phyloP scores from a whole-genome alignment of 2,329 filamentous ascomycete species.

The Rhynchosporium secalis region DNA sequence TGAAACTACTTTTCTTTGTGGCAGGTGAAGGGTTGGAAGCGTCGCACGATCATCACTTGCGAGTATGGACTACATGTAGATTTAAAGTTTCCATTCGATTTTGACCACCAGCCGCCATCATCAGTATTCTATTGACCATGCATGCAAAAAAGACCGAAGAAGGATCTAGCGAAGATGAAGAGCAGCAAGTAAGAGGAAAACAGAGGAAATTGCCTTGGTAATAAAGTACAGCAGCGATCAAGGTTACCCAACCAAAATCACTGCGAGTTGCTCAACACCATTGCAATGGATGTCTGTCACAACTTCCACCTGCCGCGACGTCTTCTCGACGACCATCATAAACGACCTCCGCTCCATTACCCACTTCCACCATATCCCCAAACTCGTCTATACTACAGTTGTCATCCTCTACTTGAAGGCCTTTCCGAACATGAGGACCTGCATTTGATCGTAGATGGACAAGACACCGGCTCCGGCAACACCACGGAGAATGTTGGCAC shows the following conservation, averaged over 20 bases:
- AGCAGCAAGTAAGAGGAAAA: constrained; percentile 38
- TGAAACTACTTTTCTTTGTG: too few relatives aligned
- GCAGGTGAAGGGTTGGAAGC: neutral
- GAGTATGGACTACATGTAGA: constrained; percentile 2
- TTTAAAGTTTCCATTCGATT: constrained; percentile 25
- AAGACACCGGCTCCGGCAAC: constrained; percentile 99
- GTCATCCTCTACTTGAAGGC: constrained; percentile 72
- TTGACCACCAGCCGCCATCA: constrained; percentile 18
- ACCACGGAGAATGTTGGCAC: constrained; percentile 99
- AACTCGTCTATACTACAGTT: constrained; percentile 35
- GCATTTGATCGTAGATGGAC: constrained; percentile 99
- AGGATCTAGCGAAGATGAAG: constrained; percentile 32
- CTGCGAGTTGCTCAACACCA: constrained; percentile 42
- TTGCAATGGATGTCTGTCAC: constrained; percentile 39
- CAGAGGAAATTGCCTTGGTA: constrained; percentile 42
- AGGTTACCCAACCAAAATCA: constrained; percentile 31
- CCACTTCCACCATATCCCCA: constrained; percentile 21
- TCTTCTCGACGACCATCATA: constrained; percentile 25
- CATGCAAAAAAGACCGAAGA: constrained; percentile 26
- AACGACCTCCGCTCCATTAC: constrained; percentile 30
- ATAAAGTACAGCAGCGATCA: constrained; percentile 43
- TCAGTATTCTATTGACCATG: constrained; percentile 23
- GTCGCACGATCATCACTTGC: neutral
- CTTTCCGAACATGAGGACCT: constrained; percentile 99
- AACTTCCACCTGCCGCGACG: constrained; percentile 38